Evolutionary conservation across 2,329 filamentous ascomycete genomes (phyloP).

Genomic region (Tolypocladium capitatum): DNA sequence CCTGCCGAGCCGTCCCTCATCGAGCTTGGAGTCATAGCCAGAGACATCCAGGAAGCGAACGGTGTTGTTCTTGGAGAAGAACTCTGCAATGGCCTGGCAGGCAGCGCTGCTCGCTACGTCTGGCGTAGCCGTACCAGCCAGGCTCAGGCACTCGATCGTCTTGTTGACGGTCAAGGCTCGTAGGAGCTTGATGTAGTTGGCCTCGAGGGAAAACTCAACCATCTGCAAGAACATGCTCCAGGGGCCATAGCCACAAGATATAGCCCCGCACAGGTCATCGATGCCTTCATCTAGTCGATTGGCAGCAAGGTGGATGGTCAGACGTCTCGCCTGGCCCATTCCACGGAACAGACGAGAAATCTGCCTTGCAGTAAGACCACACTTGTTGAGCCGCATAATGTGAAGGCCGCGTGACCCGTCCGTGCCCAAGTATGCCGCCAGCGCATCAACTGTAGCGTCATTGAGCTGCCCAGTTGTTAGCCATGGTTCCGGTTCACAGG

Average conservation of each 20-base stretch:
- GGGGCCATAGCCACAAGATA: slow-evolving; percentile 33
- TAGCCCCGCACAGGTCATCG: slow-evolving; percentile 33
- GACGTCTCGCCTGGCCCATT: slow-evolving; percentile 32
- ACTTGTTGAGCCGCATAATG: slow-evolving; percentile 35
- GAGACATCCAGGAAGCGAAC: slow-evolving; percentile 43
- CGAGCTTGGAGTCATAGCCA: slow-evolving; percentile 42
- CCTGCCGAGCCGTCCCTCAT: slow-evolving; percentile 41
- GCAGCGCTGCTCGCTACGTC: slow-evolving; percentile 31
- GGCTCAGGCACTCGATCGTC: slow-evolving; percentile 36
- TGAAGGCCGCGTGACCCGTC: slow-evolving; percentile 27
- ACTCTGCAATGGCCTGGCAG: slow-evolving; percentile 32
- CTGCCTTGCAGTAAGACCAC: slow-evolving; percentile 35
- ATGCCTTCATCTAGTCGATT: slow-evolving; percentile 41
- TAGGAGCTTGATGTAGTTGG: slow-evolving; percentile 37
- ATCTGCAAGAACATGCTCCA: slow-evolving; percentile 40
- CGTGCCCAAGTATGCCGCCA: slow-evolving; percentile 32
- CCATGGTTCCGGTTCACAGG: background rate
- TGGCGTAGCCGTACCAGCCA: slow-evolving; percentile 40
- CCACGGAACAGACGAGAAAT: slow-evolving; percentile 36
- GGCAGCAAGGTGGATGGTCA: slow-evolving; percentile 35
- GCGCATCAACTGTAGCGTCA: slow-evolving; percentile 30
- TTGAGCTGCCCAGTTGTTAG: slow-evolving; percentile 26
- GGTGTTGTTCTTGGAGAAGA: slow-evolving; percentile 37
- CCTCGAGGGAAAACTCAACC: slow-evolving; percentile 41
- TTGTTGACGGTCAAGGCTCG: slow-evolving; percentile 35